Evolutionary conservation across 495 filamentous ascomycete species (phyloP).

Genomic region (Xeromyces bisporus): DNA sequence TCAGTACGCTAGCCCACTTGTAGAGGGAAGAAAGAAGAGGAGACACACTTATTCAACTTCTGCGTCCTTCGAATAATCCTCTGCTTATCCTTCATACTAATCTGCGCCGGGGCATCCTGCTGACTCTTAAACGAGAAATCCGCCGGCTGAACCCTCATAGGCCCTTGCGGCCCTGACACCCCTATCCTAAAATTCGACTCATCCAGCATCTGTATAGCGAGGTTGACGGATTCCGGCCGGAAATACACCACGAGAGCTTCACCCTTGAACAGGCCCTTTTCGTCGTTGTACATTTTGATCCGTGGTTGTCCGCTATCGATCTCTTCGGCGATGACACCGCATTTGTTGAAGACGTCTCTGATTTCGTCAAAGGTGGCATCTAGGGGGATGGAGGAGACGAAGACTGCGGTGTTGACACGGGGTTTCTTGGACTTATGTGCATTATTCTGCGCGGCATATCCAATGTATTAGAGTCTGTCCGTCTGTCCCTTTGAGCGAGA

Average conservation of each 20-base stretch:
- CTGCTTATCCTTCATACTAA: conserved; percentile 44
- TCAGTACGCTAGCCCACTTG: too few species aligned
- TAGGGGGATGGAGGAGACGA: conserved; percentile 66
- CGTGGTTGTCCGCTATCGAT: conserved; percentile 71
- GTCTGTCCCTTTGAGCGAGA: too few species aligned
- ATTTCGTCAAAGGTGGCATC: conserved; percentile 70
- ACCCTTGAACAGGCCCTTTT: conserved; percentile 73
- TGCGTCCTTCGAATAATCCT: conserved; percentile 84
- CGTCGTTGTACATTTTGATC: conserved; percentile 84
- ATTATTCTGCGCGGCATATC: conserved; percentile 11
- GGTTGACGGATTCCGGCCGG: conserved; percentile 71
- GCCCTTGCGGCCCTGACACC: conserved; percentile 31
- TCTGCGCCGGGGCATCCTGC: conserved; percentile 38
- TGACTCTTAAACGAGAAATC: conserved; percentile 77
- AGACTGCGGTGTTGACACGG: conserved; percentile 77
- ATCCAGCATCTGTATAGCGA: conserved; percentile 84
- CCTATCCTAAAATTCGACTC: conserved; percentile 70
- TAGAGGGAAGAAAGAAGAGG: background rate
- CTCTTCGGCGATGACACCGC: conserved; percentile 85
- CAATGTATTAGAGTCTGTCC: too few species aligned
- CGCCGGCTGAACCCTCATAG: conserved; percentile 69
- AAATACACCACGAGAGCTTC: conserved; percentile 90
- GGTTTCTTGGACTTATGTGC: conserved; percentile 42
- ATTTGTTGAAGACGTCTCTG: conserved; percentile 63
- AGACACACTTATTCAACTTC: conserved; percentile 50